Conservation (phyloP, 257 asterid species). For the Dorcoceras hygrometricum region DNA sequence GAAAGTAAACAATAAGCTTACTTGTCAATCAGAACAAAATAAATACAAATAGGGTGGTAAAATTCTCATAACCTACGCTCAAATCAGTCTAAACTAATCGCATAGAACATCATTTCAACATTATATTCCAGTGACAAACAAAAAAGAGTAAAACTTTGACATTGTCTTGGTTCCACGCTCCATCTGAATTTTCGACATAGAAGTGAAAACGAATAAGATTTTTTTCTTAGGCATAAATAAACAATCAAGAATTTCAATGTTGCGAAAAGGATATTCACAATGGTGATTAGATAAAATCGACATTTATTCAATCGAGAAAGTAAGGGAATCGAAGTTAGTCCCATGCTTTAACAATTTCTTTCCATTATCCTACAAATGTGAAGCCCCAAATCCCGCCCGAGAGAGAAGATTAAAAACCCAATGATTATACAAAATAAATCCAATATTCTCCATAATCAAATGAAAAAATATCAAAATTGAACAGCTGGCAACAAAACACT, state of each 20-base stretch:
- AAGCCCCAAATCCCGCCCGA: not conserved
- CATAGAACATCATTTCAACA: conserved; percentile 5
- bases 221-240: too few species aligned
- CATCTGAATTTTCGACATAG: not conserved
- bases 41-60: not conserved
- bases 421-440: not conserved
- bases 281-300: too few species aligned
- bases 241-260: too few species aligned
- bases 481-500: not conserved
- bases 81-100: conserved; percentile 17
- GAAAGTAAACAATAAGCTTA: conserved; percentile 9
- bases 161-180: not conserved
- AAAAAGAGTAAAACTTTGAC: too few species aligned
- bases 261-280: too few species aligned
- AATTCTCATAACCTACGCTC: not conserved
- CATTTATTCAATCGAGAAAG: not conserved
- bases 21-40: not conserved
- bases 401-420: not conserved
- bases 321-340: not conserved
- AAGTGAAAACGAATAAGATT: too few species aligned
- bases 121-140: not conserved
- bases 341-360: too few species aligned
- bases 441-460: conserved; percentile 17
- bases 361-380: too few species aligned
- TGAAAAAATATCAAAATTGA: conserved; percentile 13